Base-by-base conservation (phyloP, 139 green algal species). In the Haematococcus sp. region DNA sequence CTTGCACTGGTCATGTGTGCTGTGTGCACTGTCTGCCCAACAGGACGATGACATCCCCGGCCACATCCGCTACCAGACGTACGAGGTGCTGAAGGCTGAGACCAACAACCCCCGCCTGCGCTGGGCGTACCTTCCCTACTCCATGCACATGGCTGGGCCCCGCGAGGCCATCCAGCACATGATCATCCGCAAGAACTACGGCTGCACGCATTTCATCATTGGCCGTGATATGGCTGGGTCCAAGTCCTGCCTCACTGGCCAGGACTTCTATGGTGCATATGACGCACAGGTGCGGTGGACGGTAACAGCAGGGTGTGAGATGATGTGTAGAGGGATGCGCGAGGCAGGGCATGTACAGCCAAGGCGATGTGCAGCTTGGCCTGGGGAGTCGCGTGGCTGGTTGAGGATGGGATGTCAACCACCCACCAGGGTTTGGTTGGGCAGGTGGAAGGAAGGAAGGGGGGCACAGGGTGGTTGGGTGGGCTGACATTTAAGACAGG, bases 101-200 rank as follows among this genome's bases (percentile, higher is more conserved):
- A 68, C 79, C 1, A 73, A 80, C 76, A 92, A 97, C 88, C 88
- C 90, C 0, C 74, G 76, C 58, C 77, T 96, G 65, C 78, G 81
- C 54, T 95, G 91, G 91, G 87, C 40, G 7, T 95, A 95, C 88
- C 81, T 95, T 71, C 91, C 91, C 34, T 97, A 97, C 85, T 91
- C 83, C 69, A 97, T 97, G 91, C 91, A 97, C 88, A 97, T 97
- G 91, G 91, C 91, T 4, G 91, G 91, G 4, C 91, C 91, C 23
- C 78, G 91, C 33, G 91, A 97, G 81, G 91, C 91, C 30, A 94
- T 97, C 80, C 90, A 95, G 88, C 91, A 97, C 86, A 97, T 97
- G 88, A 93, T 97, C 78, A 93, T 97, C 82, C 84, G 91, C 76
- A 96, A 96, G 86, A 96, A 96, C 87, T 96, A 94, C 73, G 87